Conservation (phyloP, 2,329 filamentous ascomycete species). For the Cryphonectria carpinicola region DNA sequence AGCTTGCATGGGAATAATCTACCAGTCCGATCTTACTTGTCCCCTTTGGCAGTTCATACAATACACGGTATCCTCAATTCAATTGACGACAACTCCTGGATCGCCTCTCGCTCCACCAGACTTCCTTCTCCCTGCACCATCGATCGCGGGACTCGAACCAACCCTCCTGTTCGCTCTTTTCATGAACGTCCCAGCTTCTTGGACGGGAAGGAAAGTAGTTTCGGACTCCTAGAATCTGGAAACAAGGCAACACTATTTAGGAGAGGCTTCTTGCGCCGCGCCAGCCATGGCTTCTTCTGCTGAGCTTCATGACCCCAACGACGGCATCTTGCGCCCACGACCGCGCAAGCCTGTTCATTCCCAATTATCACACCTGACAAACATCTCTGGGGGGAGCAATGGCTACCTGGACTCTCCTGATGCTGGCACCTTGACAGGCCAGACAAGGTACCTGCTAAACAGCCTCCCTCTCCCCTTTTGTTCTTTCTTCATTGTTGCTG, state of each 20-base stretch:
- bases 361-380: slow-evolving; percentile 49
- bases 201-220: not conserved
- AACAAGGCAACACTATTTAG: not conserved
- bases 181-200: not conserved
- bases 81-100: not conserved
- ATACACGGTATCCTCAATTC: not conserved
- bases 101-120: not conserved
- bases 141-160: not conserved
- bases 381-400: slow-evolving; percentile 40
- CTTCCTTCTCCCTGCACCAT: not conserved
- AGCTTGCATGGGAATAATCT: slow-evolving; percentile 4
- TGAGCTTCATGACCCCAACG: slow-evolving; percentile 39
- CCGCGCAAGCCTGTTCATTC: slow-evolving; percentile 54
- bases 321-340: slow-evolving; percentile 51
- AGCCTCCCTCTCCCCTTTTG: not conserved
- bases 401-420: slow-evolving; percentile 40
- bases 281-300: slow-evolving; percentile 37
- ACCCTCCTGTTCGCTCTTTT: not conserved
- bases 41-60: not conserved
- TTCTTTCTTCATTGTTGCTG: slow-evolving; percentile 4
- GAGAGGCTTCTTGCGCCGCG: not conserved
- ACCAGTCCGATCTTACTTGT: not conserved
- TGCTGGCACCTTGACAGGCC: slow-evolving; percentile 45
- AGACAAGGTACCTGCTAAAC: slow-evolving; percentile 48
- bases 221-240: not conserved